Conservation (phyloP, 768 basidiomycete species). For the Kwoniella shandongensis region DNA sequence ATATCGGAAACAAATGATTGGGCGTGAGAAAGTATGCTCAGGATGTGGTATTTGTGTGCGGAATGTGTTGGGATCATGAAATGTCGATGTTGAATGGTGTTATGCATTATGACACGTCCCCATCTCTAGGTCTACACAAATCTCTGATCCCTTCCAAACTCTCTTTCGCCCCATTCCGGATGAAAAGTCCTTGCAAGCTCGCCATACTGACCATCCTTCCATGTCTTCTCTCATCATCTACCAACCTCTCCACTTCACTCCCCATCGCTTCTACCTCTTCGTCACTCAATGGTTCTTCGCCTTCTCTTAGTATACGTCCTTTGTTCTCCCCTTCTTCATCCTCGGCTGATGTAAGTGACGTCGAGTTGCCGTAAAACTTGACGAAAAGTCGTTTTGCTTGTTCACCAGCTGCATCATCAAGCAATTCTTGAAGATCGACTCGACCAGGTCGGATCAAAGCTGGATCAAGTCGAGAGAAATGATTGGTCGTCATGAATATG, state of each 20-base stretch:
- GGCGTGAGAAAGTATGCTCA: too few species aligned
- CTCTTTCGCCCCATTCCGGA: conserved; percentile 68
- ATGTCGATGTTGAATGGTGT: too few species aligned
- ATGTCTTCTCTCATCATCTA: conserved; percentile 59
- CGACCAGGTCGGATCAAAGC: conserved; percentile 94
- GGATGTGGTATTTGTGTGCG: too few species aligned
- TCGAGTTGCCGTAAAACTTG: conserved; percentile 68
- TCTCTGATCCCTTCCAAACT: conserved; percentile 21
- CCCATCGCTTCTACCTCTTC: conserved; percentile 59
- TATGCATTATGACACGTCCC: background rate
- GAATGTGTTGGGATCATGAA: too few species aligned
- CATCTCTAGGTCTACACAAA: conserved; percentile 5
- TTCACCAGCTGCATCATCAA: conserved; percentile 79
- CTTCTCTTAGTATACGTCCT: conserved; percentile 22
- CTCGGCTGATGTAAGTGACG: conserved; percentile 47
- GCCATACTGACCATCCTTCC: conserved; percentile 87
- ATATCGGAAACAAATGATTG: too few species aligned
- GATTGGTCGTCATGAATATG: conserved; percentile 99
- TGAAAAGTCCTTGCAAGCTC: conserved; percentile 90
- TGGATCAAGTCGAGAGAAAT: conserved; percentile 80
- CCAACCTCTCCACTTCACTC: conserved; percentile 59
- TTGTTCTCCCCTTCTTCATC: conserved; percentile 44
- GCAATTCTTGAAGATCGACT: conserved; percentile 77
- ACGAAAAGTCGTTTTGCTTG: conserved; percentile 78
- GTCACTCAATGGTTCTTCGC: conserved; percentile 46